Evolutionary conservation across 2,329 filamentous ascomycete genomes (phyloP).

Genomic region (Hymenoscyphus infarciens): DNA sequence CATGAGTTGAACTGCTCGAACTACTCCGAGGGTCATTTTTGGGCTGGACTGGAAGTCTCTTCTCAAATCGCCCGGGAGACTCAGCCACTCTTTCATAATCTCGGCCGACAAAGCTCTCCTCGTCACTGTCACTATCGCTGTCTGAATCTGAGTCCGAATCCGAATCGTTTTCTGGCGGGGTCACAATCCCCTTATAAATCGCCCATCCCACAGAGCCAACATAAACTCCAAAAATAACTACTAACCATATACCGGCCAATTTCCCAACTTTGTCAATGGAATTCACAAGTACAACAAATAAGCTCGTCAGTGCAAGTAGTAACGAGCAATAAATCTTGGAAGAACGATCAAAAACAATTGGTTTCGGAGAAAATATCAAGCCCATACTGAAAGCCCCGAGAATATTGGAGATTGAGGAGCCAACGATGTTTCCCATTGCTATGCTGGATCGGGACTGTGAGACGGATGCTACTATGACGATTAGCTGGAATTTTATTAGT

Average conservation of each 20-base stretch:
- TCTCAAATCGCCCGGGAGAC: neutral
- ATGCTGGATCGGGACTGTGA: conserved; percentile 44
- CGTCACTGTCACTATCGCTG: conserved; percentile 30
- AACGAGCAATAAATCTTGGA: conserved; percentile 45
- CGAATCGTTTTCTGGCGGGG: conserved; percentile 38
- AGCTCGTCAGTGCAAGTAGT: conserved; percentile 35
- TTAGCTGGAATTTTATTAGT: conserved; percentile 37
- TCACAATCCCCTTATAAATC: conserved; percentile 43
- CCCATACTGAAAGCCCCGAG: conserved; percentile 53
- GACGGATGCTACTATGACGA: conserved; percentile 47
- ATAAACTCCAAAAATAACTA: conserved; percentile 44
- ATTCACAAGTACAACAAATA: neutral
- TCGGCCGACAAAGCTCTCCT: conserved; percentile 24
- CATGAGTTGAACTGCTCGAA: neutral
- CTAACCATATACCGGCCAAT: conserved; percentile 34
- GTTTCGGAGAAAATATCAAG: conserved; percentile 41
- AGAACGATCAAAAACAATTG: conserved; percentile 44
- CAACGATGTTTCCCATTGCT: conserved; percentile 52
- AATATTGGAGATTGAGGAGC: conserved; percentile 53
- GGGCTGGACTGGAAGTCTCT: neutral
- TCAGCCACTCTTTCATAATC: neutral
- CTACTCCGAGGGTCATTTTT: neutral
- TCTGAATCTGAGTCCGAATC: conserved; percentile 41
- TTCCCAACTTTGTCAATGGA: neutral
- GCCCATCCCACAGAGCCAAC: conserved; percentile 42